A percentile compares a stretch with the other conserved stretches of the same genome.
Evolutionary conservation across 495 filamentous ascomycete genomes (phyloP).

Genomic region (Chaetomidium leptoderma): DNA sequence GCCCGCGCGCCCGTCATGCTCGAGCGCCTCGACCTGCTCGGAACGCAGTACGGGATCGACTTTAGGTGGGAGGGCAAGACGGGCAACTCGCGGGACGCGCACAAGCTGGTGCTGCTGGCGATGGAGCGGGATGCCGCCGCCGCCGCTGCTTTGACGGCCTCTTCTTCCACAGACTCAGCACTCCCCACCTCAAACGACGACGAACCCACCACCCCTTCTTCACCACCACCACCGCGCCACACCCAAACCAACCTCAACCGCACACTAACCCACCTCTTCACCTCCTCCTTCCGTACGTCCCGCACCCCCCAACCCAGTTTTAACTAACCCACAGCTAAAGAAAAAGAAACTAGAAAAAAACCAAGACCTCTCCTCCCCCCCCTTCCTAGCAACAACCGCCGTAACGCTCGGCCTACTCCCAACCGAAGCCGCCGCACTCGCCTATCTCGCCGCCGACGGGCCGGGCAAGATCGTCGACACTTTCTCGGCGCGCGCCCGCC

Average conservation of each 20-base stretch:
- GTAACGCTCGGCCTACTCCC: constrained; percentile 50
- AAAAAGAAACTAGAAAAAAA: no score
- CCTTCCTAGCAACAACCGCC: constrained; percentile 54
- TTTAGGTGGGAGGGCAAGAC: constrained; percentile 69
- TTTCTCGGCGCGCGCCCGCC: constrained; percentile 39
- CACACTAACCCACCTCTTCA: constrained; percentile 64
- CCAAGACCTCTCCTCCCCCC: constrained; percentile 68
- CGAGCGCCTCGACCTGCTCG: constrained; percentile 17
- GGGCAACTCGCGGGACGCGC: constrained; percentile 70
- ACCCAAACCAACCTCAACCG: constrained; percentile 48
- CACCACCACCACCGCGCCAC: not conserved
- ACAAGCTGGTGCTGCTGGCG: constrained; percentile 66
- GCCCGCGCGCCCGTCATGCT: constrained; percentile 17
- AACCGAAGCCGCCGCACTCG: constrained; percentile 50
- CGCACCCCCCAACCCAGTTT: no score
- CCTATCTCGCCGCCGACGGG: constrained; percentile 53
- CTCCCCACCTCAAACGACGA: not conserved
- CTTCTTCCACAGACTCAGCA: not conserved
- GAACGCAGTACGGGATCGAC: constrained; percentile 48
- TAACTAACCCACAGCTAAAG: no score
- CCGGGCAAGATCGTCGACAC: constrained; percentile 24
- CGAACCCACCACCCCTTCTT: not conserved
- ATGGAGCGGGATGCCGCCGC: constrained; percentile 50
- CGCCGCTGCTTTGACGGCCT: not conserved
- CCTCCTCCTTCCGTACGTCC: constrained; percentile 65